Conservation (phyloP, 2,329 filamentous ascomycete species). For the Didymella sp. region DNA sequence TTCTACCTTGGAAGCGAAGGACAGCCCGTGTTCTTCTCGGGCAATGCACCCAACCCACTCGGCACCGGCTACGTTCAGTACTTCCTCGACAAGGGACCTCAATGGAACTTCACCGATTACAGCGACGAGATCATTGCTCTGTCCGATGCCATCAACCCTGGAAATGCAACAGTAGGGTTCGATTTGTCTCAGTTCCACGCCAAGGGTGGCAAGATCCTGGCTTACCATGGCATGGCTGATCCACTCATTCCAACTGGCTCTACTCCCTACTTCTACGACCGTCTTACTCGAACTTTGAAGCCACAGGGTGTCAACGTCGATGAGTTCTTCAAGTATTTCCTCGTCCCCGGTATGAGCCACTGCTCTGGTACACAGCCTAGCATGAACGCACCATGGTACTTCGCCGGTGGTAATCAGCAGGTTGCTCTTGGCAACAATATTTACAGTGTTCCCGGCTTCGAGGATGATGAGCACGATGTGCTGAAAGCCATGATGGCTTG, state of each 20-base stretch:
- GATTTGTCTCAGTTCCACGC: constrained; percentile 57
- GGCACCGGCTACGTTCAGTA: constrained; percentile 52
- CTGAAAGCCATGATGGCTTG: constrained; percentile 56
- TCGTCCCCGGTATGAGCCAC: constrained; percentile 56
- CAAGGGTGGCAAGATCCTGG: constrained; percentile 52
- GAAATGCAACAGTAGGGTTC: constrained; percentile 58
- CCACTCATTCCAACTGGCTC: constrained; percentile 59
- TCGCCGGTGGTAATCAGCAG: constrained; percentile 46
- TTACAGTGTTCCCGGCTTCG: constrained; percentile 38
- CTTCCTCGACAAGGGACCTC: constrained; percentile 51
- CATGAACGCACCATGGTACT: constrained; percentile 55
- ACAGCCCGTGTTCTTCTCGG: constrained; percentile 50
- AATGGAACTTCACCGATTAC: constrained; percentile 51
- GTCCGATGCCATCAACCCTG: constrained; percentile 54
- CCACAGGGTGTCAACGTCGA: constrained; percentile 47
- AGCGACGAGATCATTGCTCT: constrained; percentile 50
- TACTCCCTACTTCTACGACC: constrained; percentile 60
- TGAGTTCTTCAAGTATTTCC: constrained; percentile 54
- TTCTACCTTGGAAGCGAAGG: constrained; percentile 50
- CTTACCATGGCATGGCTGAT: constrained; percentile 56
- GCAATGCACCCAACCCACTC: constrained; percentile 45
- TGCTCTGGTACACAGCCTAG: constrained; percentile 47
- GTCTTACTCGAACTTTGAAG: constrained; percentile 50
- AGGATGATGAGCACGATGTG: constrained; percentile 53
- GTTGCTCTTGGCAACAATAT: constrained; percentile 17